Evolutionary conservation across 306 rosid genomes (phyloP).

Genomic region (Quercus ilex): DNA sequence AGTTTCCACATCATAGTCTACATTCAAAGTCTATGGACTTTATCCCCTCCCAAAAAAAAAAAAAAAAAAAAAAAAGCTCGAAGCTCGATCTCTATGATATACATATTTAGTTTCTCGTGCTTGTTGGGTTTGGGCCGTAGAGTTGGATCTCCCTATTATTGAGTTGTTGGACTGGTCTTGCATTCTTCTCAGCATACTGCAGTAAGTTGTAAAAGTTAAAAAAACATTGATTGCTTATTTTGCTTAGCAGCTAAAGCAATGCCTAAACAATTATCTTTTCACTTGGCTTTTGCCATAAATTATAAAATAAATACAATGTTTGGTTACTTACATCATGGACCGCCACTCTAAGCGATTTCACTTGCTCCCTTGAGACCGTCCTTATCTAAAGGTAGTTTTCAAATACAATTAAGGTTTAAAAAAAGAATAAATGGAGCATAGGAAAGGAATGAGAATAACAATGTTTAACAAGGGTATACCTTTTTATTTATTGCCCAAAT

Average conservation of each 20-base stretch:
- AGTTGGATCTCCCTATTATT: conserved; percentile 27
- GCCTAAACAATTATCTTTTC: background rate
- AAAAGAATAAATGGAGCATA: background rate
- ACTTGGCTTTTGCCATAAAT: background rate
- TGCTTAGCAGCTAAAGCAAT: too few relatives aligned
- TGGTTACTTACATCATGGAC: conserved; percentile 58
- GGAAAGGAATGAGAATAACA: background rate
- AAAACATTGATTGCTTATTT: background rate
- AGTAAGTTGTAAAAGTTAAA: background rate
- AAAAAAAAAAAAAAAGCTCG: too few relatives aligned
- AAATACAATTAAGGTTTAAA: background rate
- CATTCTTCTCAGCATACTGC: conserved; percentile 44
- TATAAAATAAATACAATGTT: background rate
- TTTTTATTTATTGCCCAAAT: conserved; percentile 61
- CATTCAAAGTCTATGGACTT: background rate
- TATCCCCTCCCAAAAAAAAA: background rate
- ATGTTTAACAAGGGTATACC: conserved; percentile 27
- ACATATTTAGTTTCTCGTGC: background rate
- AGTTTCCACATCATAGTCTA: background rate
- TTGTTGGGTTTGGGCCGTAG: conserved; percentile 5
- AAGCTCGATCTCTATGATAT: background rate
- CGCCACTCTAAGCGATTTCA: conserved; percentile 43
- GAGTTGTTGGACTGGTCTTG: conserved; percentile 35
- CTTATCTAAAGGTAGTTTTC: conserved; percentile 25
- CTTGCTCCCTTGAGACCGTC: conserved; percentile 38